phyloP scores from a whole-genome alignment of 768 basidiomycete species.

The Leucosporidium scottii region DNA sequence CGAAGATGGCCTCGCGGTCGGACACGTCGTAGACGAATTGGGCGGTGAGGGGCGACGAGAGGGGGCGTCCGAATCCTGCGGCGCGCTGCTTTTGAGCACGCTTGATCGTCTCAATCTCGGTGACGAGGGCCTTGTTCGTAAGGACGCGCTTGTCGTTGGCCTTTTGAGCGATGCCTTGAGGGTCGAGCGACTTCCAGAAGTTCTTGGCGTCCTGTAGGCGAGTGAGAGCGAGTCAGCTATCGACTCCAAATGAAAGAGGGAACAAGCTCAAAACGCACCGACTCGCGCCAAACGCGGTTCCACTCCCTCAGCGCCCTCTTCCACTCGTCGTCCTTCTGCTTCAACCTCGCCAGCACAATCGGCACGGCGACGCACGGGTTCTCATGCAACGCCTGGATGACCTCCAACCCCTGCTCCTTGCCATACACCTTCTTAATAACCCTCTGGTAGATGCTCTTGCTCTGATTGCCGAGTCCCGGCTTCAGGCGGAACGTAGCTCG shows the following conservation, averaged over 20 bases:
- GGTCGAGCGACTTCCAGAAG: constrained; percentile 95
- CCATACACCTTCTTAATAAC: constrained; percentile 93
- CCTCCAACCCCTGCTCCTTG: constrained; percentile 62
- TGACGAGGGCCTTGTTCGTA: constrained; percentile 72
- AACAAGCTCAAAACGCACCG: constrained; percentile 40
- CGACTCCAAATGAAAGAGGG: not conserved
- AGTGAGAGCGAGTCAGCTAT: not conserved
- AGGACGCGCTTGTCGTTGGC: constrained; percentile 89
- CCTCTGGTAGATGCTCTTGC: constrained; percentile 81
- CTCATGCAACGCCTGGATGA: constrained; percentile 81
- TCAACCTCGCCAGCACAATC: constrained; percentile 78
- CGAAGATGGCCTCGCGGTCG: constrained; percentile 73
- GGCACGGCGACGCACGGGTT: constrained; percentile 84
- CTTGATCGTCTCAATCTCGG: constrained; percentile 65
- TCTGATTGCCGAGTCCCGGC: constrained; percentile 79
- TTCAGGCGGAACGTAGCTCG: constrained; percentile 70
- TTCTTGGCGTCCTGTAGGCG: constrained; percentile 69
- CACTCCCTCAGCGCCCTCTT: constrained; percentile 86
- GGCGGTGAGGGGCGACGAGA: constrained; percentile 49
- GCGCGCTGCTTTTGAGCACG: constrained; percentile 56
- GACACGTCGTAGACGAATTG: constrained; percentile 74
- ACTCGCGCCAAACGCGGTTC: constrained; percentile 93
- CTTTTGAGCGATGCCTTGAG: constrained; percentile 92
- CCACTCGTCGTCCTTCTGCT: constrained; percentile 97
- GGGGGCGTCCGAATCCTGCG: constrained; percentile 36